Base-by-base conservation (phyloP, 768 basidiomycete genomes). In the Rhizopogon vesiculosus region DNA sequence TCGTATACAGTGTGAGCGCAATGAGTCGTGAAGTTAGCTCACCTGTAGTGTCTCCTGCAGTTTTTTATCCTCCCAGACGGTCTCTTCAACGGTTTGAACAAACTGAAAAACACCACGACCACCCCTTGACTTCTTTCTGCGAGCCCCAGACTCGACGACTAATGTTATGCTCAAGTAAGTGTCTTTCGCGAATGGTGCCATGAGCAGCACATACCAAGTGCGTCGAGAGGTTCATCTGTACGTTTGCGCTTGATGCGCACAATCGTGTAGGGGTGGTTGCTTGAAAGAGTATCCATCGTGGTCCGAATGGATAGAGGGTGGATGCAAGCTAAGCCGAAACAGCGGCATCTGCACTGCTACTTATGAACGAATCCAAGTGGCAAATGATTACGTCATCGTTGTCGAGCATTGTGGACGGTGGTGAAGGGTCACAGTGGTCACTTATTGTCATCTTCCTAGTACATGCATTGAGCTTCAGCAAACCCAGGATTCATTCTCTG, bases 241-340 rank as follows among this genome's bases (percentile, higher is more conserved):
- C 91, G 78, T 64, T 91, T 91, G 35, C 90, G 79, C 68, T 92
- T 92, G 69, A 92, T 90, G 33, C 91, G 82, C 33, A 92, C 69
- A 62, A 92, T 86, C 1, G 90, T 87, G 63, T 82, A 87, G 7
- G 81, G 67, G 51, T 77, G 77, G 46, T 66, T 64, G 39, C 52
- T 60, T 18, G 52, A 12, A 44, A 64, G 66, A 12, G 16, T 12
- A 3, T 64, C 59, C 69, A 69, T 71, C 48, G 7, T 44, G 54
- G 51, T 66, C 22, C 10, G 18, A 42, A 42, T 22, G 10, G 19
- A 42, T 4, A 22, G 35, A 12, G 35, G 35, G 13, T 33, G 31
- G 31, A 1, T 33, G 31, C 1, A 33, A 33, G 31, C 29, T 31
- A 10, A 33, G 31, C 31, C 9, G 31, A 8, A 31, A 31, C 9